Conservation (phyloP, 371 early-diverging fungal genomes). For the Circinella minor region DNA sequence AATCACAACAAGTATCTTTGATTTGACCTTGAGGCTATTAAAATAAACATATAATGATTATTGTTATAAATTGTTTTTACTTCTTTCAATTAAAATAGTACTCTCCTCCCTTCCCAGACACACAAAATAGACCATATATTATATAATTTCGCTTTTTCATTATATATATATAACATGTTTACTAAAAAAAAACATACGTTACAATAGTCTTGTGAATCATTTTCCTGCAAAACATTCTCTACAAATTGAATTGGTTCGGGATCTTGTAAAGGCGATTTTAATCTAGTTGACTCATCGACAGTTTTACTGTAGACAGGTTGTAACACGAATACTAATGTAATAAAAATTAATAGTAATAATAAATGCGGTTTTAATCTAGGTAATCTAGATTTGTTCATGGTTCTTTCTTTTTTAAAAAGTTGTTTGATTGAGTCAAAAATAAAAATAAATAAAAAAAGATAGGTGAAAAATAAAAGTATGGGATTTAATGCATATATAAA, state of each 20-base stretch:
- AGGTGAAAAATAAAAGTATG: background rate
- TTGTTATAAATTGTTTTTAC: too few relatives aligned
- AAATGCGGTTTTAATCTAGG: background rate
- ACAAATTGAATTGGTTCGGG: conserved; percentile 41
- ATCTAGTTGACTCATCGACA: background rate
- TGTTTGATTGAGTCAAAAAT: background rate
- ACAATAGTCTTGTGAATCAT: conserved; percentile 41
- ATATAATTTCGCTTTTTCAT: too few relatives aligned
- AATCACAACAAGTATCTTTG: conserved; percentile 85
- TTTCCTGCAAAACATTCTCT: conserved; percentile 31
- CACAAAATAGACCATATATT: too few relatives aligned
- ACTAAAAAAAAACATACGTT: conserved; percentile 29
- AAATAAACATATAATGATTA: background rate
- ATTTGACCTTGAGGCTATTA: conserved; percentile 73
- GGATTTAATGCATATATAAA: background rate
- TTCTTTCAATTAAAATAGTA: background rate
- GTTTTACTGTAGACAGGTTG: background rate
- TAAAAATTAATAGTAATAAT: background rate
- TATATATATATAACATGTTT: too few relatives aligned
- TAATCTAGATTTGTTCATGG: background rate
- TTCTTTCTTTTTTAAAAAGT: background rate
- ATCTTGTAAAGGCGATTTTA: conserved; percentile 28
- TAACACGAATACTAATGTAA: conserved; percentile 1
- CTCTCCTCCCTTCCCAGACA: too few relatives aligned
- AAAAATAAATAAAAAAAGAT: background rate